phyloP scores from a whole-genome alignment of 352 stramenopile species.

The Globisporangium paddicum region DNA sequence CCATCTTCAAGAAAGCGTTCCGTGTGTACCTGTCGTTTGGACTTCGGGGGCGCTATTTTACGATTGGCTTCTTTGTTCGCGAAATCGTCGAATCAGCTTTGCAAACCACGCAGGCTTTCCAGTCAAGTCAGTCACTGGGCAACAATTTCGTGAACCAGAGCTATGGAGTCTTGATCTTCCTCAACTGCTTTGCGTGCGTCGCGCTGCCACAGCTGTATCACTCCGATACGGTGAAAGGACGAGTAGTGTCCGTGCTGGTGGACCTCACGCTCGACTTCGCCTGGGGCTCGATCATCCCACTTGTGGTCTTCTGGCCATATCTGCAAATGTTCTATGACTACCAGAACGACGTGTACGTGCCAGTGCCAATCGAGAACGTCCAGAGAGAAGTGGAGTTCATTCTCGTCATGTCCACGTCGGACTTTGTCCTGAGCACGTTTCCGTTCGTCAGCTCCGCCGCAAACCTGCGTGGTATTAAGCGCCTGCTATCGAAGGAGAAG shows the following conservation, averaged over 20 bases:
- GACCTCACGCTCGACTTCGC: conserved; percentile 17
- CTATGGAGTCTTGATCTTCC: not conserved
- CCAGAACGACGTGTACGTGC: not conserved
- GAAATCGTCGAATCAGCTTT: not conserved
- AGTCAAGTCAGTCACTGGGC: not conserved
- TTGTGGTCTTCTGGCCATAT: conserved; percentile 17
- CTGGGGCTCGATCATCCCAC: conserved; percentile 18
- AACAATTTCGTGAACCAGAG: conserved; percentile 1
- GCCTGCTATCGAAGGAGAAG: conserved; percentile 1
- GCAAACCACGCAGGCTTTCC: not conserved
- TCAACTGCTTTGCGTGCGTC: not conserved
- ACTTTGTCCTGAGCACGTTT: conserved; percentile 14
- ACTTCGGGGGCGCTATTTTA: not conserved
- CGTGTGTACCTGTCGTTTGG: not conserved
- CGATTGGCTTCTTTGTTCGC: not conserved
- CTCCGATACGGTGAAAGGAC: not conserved
- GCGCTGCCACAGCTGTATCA: not conserved
- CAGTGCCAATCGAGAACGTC: not conserved
- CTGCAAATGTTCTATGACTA: conserved; percentile 3
- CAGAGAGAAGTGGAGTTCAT: conserved; percentile 17
- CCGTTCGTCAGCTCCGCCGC: conserved; percentile 14
- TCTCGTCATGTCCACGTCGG: conserved; percentile 15
- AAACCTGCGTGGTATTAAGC: conserved; percentile 12
- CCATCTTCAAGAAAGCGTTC: not conserved
- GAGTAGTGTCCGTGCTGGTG: not conserved